Percentiles rank a stretch among this genome's conserved stretches.
Conservation (phyloP, 768 basidiomycete genomes). For the Filobasidium floriforme region DNA sequence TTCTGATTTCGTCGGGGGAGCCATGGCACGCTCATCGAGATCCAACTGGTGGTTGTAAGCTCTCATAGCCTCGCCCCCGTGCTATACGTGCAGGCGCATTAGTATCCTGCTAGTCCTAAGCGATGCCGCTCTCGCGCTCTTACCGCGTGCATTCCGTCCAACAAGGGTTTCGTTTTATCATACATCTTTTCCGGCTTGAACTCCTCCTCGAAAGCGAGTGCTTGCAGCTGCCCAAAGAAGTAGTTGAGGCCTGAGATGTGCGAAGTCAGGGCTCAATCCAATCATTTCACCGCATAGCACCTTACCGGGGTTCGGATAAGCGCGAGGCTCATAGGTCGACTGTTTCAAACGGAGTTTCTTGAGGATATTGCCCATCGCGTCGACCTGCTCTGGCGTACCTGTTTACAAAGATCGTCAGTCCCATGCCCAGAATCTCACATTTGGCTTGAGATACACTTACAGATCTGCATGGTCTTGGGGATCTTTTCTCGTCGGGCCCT, state of each 20-base stretch:
- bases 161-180: slow-evolving; percentile 72
- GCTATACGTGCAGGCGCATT: slow-evolving; percentile 45
- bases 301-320: slow-evolving; percentile 65
- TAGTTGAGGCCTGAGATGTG: slow-evolving; percentile 61
- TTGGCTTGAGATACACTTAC: slow-evolving; percentile 45
- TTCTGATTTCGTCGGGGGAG: slow-evolving; percentile 31
- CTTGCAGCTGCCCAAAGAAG: slow-evolving; percentile 83
- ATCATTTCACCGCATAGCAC: slow-evolving; percentile 7
- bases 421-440: neutral
- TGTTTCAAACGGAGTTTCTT: slow-evolving; percentile 70
- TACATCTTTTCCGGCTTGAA: slow-evolving; percentile 70
- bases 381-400: slow-evolving; percentile 64
- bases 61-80: slow-evolving; percentile 61
- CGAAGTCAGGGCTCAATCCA: neutral
- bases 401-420: slow-evolving; percentile 9
- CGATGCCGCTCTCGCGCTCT: slow-evolving; percentile 16
- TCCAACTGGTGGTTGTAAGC: slow-evolving; percentile 64
- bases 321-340: slow-evolving; percentile 65
- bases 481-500: slow-evolving; percentile 60
- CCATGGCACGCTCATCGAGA: slow-evolving; percentile 60
- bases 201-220: slow-evolving; percentile 84
- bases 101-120: neutral
- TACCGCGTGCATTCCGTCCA: slow-evolving; percentile 72
- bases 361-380: slow-evolving; percentile 65
- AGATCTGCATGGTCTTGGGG: slow-evolving; percentile 52